Conservation (phyloP, 2,329 filamentous ascomycete species). For the Alternaria gaisen region DNA sequence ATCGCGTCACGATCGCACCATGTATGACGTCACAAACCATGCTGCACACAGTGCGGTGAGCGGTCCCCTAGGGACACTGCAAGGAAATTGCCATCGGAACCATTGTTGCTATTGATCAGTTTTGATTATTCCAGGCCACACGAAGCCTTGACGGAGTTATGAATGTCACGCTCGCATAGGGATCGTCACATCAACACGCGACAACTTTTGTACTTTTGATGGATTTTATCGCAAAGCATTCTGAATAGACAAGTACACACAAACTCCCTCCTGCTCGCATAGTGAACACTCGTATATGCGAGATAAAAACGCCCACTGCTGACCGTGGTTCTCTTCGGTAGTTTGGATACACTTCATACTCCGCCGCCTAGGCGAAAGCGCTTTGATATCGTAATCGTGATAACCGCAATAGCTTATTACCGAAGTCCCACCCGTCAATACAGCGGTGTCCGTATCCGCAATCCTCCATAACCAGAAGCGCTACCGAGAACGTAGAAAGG, state of each 20-base stretch:
- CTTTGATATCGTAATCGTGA: not conserved
- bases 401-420: not conserved
- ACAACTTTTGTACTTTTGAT: not conserved
- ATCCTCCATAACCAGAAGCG: not conserved
- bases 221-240: not conserved
- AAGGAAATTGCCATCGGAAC: not conserved
- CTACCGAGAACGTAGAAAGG: not conserved
- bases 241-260: not conserved
- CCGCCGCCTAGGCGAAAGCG: not conserved
- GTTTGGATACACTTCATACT: not conserved
- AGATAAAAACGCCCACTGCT: not conserved
- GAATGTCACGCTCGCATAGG: not conserved
- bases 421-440: not conserved
- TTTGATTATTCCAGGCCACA: not conserved
- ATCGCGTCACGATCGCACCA: slow-evolving; percentile 8
- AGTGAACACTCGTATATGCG: not conserved
- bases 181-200: not conserved
- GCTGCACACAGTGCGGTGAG: no score
- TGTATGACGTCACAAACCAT: slow-evolving; percentile 8
- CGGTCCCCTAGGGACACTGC: not conserved
- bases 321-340: not conserved
- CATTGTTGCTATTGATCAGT: not conserved
- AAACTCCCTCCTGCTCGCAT: not conserved
- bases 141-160: not conserved
- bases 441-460: not conserved